Evolutionary conservation across 352 stramenopile species (phyloP), one percentile per base, ranked within the genome.

Genomic region (Phytophthora palmivora): DNA sequence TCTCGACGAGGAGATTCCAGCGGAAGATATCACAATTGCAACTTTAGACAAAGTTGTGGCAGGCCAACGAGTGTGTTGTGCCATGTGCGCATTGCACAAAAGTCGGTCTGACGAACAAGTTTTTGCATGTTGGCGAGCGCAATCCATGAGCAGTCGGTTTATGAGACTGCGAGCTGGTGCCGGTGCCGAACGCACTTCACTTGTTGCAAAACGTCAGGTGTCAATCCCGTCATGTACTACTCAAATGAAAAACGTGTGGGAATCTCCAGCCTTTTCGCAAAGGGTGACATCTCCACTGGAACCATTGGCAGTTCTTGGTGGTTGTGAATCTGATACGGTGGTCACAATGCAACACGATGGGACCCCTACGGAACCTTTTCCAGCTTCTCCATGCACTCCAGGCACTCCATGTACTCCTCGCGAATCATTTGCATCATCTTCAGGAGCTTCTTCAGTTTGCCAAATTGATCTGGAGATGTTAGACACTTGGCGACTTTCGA

Each of bases 61-160:
- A 10, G 61, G 58, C 2, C 68, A 73, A 55, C 63, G 56, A 11
- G 63, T 76, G 21, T 81, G 72, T 30, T 81, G 72, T 39, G 68
- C 68, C 21, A 81, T 81, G 72, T 81, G 72, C 33, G 68, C 72
- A 4, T 45, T 81, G 36, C 59, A 75, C 21, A 59, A 58, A 46
- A 59, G 6, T 15, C 63, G 58, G 18, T 81, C 72, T 19, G 72
- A 81, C 22, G 72, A 81, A 52, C 63, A 78, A 49, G 63, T 81
- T 26, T 81, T 81, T 15, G 58, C 63, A 1, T 49, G 53, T 45
- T 81, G 72, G 72, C 59, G 61, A 7, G 48, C 64, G 0, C 48
- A 70, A 39, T 63, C 63, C 15, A 63, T 57, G 18, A 57, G 56
- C 48, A 72, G 53, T 63, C 63, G 53, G 21, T 63, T 73, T 52